These are phyloP conservation scores for Sarcocystis neurona DNA, from an alignment of 169 alveolate species.

Conservation along the genomic window DNA sequence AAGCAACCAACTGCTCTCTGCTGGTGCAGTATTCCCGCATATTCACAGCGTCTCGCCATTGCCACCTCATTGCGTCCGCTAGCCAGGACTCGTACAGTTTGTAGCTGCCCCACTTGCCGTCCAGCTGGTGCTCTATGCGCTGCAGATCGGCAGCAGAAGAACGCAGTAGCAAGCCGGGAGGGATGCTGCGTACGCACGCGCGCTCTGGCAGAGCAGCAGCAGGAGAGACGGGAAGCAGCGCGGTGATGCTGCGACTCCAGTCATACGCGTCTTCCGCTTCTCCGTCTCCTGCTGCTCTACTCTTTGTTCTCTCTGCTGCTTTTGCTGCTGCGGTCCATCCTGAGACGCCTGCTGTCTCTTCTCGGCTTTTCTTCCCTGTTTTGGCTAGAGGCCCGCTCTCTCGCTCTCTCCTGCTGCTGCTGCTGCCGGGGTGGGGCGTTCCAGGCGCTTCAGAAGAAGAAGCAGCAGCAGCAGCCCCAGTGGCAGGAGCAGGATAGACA, in stretches of 20 bases:
- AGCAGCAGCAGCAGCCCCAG: too few relatives aligned
- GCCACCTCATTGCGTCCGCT: constrained; percentile 62
- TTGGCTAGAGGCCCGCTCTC: too few relatives aligned
- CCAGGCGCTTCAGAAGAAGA: too few relatives aligned
- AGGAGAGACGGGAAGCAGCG: constrained; percentile 15
- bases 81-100: constrained; percentile 55
- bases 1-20: background rate
- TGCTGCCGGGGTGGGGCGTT: too few relatives aligned
- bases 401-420: too few relatives aligned
- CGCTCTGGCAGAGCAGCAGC: constrained; percentile 19
- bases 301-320: background rate
- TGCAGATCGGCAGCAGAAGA: constrained; percentile 36
- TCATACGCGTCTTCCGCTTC: background rate
- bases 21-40: constrained; percentile 16
- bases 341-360: background rate
- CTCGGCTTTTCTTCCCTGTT: too few relatives aligned
- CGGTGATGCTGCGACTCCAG: background rate
- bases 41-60: constrained; percentile 63
- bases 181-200: constrained; percentile 37
- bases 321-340: background rate
- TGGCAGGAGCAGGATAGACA: too few relatives aligned
- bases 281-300: background rate
- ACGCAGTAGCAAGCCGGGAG: constrained; percentile 48
- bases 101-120: constrained; percentile 62
- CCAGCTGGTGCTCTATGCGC: constrained; percentile 42